Evolutionary conservation across 371 early-diverging fungal species (phyloP), one percentile per base, ranked within the genome.

Genomic region (Parasitella parasitica): DNA sequence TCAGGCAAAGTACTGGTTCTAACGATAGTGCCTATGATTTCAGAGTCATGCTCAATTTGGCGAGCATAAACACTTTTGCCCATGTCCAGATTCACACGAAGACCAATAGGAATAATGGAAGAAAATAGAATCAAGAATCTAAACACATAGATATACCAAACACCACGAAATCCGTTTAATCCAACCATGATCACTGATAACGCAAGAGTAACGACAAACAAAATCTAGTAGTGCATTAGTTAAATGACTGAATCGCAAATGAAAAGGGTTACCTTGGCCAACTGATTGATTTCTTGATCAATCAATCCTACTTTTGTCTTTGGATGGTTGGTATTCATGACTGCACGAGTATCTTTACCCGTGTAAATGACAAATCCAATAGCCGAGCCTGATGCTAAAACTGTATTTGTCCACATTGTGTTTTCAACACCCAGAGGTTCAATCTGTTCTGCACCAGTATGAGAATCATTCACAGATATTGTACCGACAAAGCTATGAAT

Each of bases 371-470:
- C 97, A 64, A 94, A 84, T 5, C 97, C 97, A 48, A 97, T 74
- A 1, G 90, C 96, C 22, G 91, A 84, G 5, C 97, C 97, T 15
- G 98, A 96, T 0, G 99, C 99, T 41, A 99, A 76, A 13, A 99
- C 96, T 4, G 99, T 99, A 73, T 99, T 98, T 61, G 93, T 92
- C 99, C 99, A 99, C 39, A 99, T 69, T 27, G 95, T 96, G 73
- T 99, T 99, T 51, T 99, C 99, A 4, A 91, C 87, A 35, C 84
- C 86, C 18, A 99, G 71, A 2, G 96, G 80, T 34, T 92, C 94
- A 18, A 81, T 75, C 41, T 76, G 79, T 38, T 75, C 71, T 55
- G 72, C 53, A 26, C 80, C 78, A 5, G 82, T 77, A n/a, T 74
- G 76, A 32, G 78, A 75, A 39, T 80, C 75, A 18, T 75, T 64